Evolutionary conservation across 1,284 basidiomycete species (phyloP).

Genomic region (Heterobasidion annosum): DNA sequence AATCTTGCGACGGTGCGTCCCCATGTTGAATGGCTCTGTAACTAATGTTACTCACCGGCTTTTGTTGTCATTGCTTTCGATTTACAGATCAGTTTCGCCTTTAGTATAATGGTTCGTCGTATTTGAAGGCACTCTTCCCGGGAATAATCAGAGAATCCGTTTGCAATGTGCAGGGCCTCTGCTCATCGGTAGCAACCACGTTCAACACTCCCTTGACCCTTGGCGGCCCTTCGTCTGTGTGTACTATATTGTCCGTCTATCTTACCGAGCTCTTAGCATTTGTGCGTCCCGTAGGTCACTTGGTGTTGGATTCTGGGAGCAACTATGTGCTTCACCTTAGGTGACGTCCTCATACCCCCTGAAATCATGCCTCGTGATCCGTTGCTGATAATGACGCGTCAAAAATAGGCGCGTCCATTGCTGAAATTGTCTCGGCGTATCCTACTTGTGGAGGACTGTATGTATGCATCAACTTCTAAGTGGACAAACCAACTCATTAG

Average conservation of each 20-base stretch:
- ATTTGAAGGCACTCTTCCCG: not conserved
- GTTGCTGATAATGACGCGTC: not conserved
- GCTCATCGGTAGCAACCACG: slow-evolving; percentile 73
- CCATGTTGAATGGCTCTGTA: not conserved
- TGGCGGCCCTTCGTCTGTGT: slow-evolving; percentile 72
- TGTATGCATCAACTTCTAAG: slow-evolving; percentile 14
- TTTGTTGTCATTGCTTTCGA: not conserved
- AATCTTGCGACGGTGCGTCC: slow-evolving; percentile 59
- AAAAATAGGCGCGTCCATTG: slow-evolving; percentile 51
- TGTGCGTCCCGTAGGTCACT: slow-evolving; percentile 32
- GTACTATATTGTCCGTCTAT: slow-evolving; percentile 10
- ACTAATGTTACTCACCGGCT: not conserved
- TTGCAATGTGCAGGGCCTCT: slow-evolving; percentile 42
- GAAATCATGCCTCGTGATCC: not conserved
- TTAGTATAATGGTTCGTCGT: slow-evolving; percentile 58
- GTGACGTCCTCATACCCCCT: slow-evolving; percentile 12
- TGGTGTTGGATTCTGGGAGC: slow-evolving; percentile 84
- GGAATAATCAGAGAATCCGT: too few species aligned
- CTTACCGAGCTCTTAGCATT: not conserved
- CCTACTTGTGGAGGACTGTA: slow-evolving; percentile 79
- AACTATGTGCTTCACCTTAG: slow-evolving; percentile 68
- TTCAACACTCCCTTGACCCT: slow-evolving; percentile 73
- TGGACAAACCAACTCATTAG: not conserved
- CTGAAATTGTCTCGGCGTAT: slow-evolving; percentile 74
- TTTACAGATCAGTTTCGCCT: slow-evolving; percentile 63